These are phyloP conservation scores for Effrenium voratum DNA, from an alignment of 73 alveolate species.

Conservation along the genomic window DNA sequence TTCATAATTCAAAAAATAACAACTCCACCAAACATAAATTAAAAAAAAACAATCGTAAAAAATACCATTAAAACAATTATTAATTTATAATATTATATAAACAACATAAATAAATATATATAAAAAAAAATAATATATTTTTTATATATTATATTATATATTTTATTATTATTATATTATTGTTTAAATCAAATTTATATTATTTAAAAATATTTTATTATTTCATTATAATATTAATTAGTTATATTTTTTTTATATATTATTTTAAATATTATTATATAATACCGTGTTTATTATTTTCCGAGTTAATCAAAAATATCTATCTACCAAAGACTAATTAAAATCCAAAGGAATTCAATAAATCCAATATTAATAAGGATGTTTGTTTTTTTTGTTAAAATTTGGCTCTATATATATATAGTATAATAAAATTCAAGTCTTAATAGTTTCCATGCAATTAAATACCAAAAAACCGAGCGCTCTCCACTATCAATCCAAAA, in stretches of 20 bases:
- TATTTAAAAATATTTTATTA: no score
- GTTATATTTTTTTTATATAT: neutral
- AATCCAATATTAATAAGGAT: neutral
- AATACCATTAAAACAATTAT: neutral
- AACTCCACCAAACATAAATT: neutral
- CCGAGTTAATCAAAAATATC: no score
- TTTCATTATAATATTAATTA: no score
- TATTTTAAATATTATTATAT: neutral
- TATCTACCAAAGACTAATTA: neutral
- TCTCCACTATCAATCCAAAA: neutral
- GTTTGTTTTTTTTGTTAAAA: neutral
- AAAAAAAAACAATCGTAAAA: neutral
- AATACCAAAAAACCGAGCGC: neutral
- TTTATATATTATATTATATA: no score
- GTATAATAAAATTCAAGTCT: neutral
- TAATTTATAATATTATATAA: no score
- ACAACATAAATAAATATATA: no score
- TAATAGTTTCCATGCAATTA: neutral
- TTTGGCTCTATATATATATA: neutral
- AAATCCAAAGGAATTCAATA: neutral
- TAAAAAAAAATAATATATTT: no score
- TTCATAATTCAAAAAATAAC: neutral
- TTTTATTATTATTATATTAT: neutral
- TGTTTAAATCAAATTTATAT: neutral
- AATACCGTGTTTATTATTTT: neutral